Conservation (phyloP, 257 asterid species). For the Capsicum pubescens region DNA sequence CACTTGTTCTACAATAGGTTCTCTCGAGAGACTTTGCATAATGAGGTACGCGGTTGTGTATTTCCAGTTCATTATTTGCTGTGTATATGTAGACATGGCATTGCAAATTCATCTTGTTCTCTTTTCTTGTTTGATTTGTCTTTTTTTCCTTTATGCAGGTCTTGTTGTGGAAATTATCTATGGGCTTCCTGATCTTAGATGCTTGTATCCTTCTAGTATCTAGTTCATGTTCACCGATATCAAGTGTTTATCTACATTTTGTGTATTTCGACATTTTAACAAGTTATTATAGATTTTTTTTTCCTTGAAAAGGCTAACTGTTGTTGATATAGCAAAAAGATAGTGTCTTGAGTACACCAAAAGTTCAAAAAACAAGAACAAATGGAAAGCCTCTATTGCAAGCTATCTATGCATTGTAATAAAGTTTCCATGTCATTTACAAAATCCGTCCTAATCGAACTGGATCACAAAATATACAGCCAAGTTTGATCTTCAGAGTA, state of each 20-base stretch:
- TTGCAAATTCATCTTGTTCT: not conserved
- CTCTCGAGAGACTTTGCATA: conserved; percentile 44
- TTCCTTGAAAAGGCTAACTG: not conserved
- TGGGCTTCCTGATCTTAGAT: conserved; percentile 62
- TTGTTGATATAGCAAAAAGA: not conserved
- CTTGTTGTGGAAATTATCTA: conserved; percentile 58
- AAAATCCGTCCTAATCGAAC: not conserved
- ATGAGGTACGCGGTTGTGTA: conserved; percentile 48
- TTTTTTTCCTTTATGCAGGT: conserved; percentile 50
- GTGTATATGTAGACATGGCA: not conserved
- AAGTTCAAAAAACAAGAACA: not conserved
- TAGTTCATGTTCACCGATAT: not conserved
- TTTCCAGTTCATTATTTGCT: not conserved
- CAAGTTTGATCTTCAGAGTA: not conserved
- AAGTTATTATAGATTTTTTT: not conserved
- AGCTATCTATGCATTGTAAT: not conserved
- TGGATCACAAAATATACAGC: not conserved
- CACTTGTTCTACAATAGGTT: conserved; percentile 80
- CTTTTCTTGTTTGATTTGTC: not conserved
- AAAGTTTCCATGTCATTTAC: not conserved
- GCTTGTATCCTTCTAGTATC: conserved; percentile 66
- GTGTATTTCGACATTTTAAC: not conserved
- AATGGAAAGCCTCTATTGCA: not conserved
- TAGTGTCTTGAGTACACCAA: not conserved
- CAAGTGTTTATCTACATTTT: not conserved